These are phyloP conservation scores for Nicotiana noctiflora DNA, from an alignment of 257 asterid species.

Conservation along the genomic window DNA sequence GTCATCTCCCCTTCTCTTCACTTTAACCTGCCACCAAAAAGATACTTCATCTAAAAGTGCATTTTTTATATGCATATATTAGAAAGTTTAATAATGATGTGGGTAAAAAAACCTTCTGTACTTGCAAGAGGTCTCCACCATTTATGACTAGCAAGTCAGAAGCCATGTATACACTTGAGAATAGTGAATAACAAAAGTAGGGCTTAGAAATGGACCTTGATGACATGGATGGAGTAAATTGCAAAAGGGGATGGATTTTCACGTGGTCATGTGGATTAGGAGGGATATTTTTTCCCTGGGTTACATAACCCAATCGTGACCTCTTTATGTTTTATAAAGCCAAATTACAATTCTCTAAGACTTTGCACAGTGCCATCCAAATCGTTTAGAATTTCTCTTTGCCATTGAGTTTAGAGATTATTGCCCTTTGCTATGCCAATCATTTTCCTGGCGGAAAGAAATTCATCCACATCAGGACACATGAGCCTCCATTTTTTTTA, in stretches of 20 bases:
- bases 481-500: neutral
- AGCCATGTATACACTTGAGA: neutral
- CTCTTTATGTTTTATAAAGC: neutral
- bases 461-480: too few relatives aligned
- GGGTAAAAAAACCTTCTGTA: neutral
- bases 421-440: neutral
- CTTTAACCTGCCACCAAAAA: slow-evolving; percentile 65
- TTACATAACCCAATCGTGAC: neutral
- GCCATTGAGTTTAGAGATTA: too few relatives aligned
- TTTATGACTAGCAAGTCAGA: neutral
- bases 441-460: too few relatives aligned
- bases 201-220: neutral
- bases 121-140: neutral
- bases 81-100: neutral
- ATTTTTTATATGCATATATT: neutral
- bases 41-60: slow-evolving; percentile 11
- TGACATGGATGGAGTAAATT: neutral
- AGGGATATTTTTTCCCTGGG: neutral
- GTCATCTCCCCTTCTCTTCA: slow-evolving; percentile 87
- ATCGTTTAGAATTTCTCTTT: too few relatives aligned
- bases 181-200: neutral
- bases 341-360: neutral
- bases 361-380: neutral
- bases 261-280: neutral
- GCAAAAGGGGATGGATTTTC: neutral